Evolutionary conservation across 176 grass and related monocot species (phyloP).

Genomic region (Cenchrus purpureus): DNA sequence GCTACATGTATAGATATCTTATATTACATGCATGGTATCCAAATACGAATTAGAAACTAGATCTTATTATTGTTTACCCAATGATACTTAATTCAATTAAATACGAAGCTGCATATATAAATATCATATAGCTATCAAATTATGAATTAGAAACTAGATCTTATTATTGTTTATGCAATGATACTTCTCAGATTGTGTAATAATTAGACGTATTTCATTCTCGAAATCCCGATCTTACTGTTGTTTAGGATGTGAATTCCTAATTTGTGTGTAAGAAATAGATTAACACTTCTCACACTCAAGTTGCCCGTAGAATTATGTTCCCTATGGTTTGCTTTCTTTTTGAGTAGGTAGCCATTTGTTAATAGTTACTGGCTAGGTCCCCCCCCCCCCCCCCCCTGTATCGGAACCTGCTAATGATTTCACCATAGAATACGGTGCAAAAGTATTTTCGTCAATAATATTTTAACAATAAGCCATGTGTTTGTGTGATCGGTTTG

Average conservation of each 20-base stretch:
- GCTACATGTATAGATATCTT: no score
- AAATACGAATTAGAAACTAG: no score
- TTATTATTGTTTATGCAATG: background rate
- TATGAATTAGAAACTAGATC: conserved; percentile 12
- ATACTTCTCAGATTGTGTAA: background rate
- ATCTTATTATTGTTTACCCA: background rate
- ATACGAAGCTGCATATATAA: background rate
- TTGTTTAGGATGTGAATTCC: background rate
- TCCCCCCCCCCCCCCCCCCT: no score
- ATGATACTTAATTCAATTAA: background rate
- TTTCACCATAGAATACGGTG: no score
- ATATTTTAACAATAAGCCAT: conserved; percentile 34
- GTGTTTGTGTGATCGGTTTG: conserved; percentile 50
- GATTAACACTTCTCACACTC: background rate
- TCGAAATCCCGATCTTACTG: background rate
- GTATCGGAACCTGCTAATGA: background rate
- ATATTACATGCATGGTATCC: no score
- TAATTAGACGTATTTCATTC: background rate
- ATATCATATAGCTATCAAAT: background rate
- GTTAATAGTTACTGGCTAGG: background rate
- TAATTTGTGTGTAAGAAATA: no score
- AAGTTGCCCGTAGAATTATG: conserved; percentile 2
- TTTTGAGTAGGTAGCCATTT: background rate
- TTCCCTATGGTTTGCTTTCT: background rate
- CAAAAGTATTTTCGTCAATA: background rate